Evolutionary conservation across 192 early-diverging fungal species (phyloP), one percentile per base, ranked within the genome.

Genomic region (Coemansia sp.): DNA sequence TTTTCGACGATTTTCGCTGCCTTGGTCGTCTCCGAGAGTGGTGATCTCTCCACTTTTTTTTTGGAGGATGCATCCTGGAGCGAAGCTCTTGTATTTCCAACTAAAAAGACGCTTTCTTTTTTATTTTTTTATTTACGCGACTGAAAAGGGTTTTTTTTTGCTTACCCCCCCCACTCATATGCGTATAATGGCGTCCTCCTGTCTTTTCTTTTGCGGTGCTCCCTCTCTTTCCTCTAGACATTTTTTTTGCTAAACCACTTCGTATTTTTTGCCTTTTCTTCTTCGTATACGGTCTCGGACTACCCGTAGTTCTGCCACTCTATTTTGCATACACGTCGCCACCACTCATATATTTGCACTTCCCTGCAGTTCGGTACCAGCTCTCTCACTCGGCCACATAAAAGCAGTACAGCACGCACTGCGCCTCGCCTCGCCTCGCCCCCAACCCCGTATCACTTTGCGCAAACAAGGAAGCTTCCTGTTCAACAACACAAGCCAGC

Each of bases 221-320:
- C 14, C 59, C 38, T 64, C 29, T 62, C 66, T 62, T 60, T 58
- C 17, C 49, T 49, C 59, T 41, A 39, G 25, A 25, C 37, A 53
- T 40, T 36, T 60, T 64, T 53, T 68, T 40, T 61, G 40, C 46
- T 9, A 27, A 56, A 19, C 25, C 24, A 25, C 29, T 64, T 75
- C 35, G 56, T 11, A 37, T 17, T 38, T 54, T 38, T 36, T 6
- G 49, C 20, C 35, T 15, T 65, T 45, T 42, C 29, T 39, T 51
- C 39, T 14, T 32, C 29, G 56, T 10, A 36, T 17, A 22, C 22
- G 19, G 25, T 35, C 47, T 31, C 31, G 41, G 20, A 43, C 20
- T 12, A 42, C n/a, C 37, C 0, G 14, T 19, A 15, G 41, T 46
- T 46, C 19, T 9, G 35, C 4, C 29, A 6, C 41, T 47, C 9